Percentiles rank a stretch among this genome's conserved stretches.
Conservation (phyloP, 1,139 yeast species). For the Blastobotrys ciferrii region DNA sequence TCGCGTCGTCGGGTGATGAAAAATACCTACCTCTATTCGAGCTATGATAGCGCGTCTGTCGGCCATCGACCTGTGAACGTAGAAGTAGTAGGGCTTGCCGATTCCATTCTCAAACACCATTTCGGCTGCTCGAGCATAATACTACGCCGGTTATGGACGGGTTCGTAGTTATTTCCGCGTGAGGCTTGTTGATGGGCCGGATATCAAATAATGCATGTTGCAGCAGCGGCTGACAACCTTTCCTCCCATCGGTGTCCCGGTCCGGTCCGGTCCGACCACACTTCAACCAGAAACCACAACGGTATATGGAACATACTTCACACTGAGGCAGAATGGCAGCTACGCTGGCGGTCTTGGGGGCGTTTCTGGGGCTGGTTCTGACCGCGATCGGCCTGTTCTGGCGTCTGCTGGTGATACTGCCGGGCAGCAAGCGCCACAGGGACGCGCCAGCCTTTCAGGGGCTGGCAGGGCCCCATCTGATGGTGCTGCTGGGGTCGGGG, state of each 20-base stretch:
- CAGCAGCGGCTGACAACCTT: too few species aligned
- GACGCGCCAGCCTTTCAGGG: slow-evolving; percentile 4
- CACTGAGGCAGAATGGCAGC: background rate
- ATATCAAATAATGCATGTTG: too few species aligned
- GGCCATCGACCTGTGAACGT: background rate
- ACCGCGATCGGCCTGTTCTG: slow-evolving; percentile 9
- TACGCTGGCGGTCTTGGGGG: background rate
- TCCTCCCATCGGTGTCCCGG: too few species aligned
- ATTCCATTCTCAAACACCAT: slow-evolving; percentile 7
- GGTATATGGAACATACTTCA: background rate
- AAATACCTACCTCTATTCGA: background rate
- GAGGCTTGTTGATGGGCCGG: background rate
- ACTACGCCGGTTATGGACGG: background rate
- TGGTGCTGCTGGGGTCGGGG: slow-evolving; percentile 45
- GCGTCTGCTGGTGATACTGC: slow-evolving; percentile 15
- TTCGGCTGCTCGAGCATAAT: background rate
- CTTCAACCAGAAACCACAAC: background rate
- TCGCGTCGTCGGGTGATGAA: too few species aligned
- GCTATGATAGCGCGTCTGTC: background rate
- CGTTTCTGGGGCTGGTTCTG: slow-evolving; percentile 5
- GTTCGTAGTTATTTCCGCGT: too few species aligned
- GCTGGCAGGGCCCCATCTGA: slow-evolving; percentile 18
- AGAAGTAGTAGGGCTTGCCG: slow-evolving; percentile 1
- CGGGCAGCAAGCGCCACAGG: slow-evolving; percentile 1
- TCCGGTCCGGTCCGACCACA: too few species aligned